These are phyloP conservation scores for Beauveria brongniartii DNA, from an alignment of 2,329 filamentous ascomycete genomes.

Conservation along the genomic window DNA sequence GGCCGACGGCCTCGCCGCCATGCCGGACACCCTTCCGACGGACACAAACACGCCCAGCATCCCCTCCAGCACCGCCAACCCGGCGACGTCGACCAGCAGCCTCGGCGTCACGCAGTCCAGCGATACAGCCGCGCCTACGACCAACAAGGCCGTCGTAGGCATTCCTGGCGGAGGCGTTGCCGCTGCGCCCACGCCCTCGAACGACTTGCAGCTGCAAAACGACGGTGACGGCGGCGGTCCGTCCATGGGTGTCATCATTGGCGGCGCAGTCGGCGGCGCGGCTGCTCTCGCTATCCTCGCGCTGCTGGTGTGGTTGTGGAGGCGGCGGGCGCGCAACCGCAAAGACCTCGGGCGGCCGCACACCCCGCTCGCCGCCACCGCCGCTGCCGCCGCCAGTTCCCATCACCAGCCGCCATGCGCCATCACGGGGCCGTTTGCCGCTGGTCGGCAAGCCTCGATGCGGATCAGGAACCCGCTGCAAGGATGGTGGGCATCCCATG, in stretches of 20 bases:
- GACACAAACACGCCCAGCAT: not conserved
- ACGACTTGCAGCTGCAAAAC: not conserved
- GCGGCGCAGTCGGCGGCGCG: slow-evolving; percentile 42
- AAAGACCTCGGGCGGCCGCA: slow-evolving; percentile 20
- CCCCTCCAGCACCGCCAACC: not conserved
- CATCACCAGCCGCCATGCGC: not conserved
- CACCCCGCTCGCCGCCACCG: not conserved
- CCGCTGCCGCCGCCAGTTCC: not conserved
- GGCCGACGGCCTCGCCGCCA: not conserved
- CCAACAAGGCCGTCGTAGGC: not conserved
- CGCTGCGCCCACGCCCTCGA: not conserved
- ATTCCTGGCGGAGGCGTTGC: not conserved
- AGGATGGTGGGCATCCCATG: slow-evolving; percentile 1
- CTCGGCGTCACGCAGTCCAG: not conserved
- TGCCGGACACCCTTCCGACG: not conserved
- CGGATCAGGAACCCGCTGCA: not conserved
- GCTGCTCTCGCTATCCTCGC: slow-evolving; percentile 33
- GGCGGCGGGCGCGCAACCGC: slow-evolving; percentile 30
- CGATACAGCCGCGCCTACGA: not conserved
- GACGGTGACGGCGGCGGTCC: slow-evolving; percentile 7
- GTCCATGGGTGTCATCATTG: slow-evolving; percentile 34
- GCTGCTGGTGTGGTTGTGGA: slow-evolving; percentile 44
- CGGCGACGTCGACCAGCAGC: not conserved
- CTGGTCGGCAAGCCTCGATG: not conserved
- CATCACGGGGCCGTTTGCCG: not conserved